Base-by-base conservation (phyloP, 2,329 filamentous ascomycete genomes). In the Biscogniauxia sp. region DNA sequence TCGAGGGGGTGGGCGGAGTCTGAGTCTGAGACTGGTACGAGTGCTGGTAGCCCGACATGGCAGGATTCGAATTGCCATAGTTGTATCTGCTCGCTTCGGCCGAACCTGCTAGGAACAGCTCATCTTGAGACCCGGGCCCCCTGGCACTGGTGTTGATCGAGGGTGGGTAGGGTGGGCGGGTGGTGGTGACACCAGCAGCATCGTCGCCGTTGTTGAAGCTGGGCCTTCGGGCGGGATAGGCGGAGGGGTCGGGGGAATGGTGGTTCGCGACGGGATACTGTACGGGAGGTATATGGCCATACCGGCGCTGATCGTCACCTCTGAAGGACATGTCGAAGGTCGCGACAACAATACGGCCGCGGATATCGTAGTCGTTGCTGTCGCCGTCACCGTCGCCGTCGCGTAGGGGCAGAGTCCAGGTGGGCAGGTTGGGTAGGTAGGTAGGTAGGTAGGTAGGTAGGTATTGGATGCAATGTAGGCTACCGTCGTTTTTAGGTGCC, bases 181-280 rank as follows among this genome's bases (percentile, higher is more conserved):
- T 66, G 55, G 55, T 64, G 51, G 65, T 62, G 67, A 84, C 80
- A 67, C 87, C 85, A 54, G 79, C 76, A 54, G 81, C 79, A 73
- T 94, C 90, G 74, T 95, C 91, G 65, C 89, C 90, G 66, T 83
- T 86, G 74, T 92, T 88, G 78, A 91, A 93, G 78, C 89, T 94
- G 54, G 85, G 83, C 65, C 86, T 83, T 66, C 90, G 82, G 51
- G 72, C 73, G 5, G 78, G 75, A 65, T 79, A 78, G 45, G 70
- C 60, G 54, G 74, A 70, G 61, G 77, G 74, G 51, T 78, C 74
- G 63, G 75, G 73, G 51, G 72, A 65, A 56, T 75, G 68, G 52
- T 75, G 78, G 61, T 74, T 74, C 54, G 80, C 77, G 65, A 84
- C 77, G 17, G 84, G 81, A 68, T 89, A 89, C 71, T 88, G 86